Conservation (phyloP, 192 early-diverging fungal species). For the Coemansia sp. region DNA sequence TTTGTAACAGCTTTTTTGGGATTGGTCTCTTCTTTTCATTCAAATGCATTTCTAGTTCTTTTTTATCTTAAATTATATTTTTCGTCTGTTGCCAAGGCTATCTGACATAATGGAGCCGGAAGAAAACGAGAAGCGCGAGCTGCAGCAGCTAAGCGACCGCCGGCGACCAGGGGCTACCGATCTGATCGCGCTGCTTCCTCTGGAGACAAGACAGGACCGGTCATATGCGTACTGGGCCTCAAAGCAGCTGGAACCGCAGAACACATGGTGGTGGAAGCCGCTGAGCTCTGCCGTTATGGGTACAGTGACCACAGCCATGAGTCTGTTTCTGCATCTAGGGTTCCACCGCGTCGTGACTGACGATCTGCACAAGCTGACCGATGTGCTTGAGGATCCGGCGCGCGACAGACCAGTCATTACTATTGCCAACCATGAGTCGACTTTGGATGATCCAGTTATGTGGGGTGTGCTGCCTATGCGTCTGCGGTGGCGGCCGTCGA, state of each 20-base stretch:
- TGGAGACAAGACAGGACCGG: slow-evolving; percentile 33
- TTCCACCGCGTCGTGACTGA: slow-evolving; percentile 51
- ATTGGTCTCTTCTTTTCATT: neutral
- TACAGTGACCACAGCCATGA: slow-evolving; percentile 22
- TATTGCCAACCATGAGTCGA: slow-evolving; percentile 75
- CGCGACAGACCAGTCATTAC: slow-evolving; percentile 66
- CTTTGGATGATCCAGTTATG: slow-evolving; percentile 71
- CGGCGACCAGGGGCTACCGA: slow-evolving; percentile 7
- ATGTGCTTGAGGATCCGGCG: slow-evolving; percentile 55
- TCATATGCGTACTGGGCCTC: slow-evolving; percentile 49
- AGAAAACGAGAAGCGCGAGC: neutral
- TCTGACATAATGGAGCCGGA: neutral
- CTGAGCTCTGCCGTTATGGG: slow-evolving; percentile 39
- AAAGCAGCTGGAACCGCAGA: slow-evolving; percentile 26
- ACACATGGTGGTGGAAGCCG: slow-evolving; percentile 46
- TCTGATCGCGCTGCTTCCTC: slow-evolving; percentile 34
- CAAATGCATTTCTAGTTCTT: slow-evolving; percentile 6
- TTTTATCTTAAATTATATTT: neutral
- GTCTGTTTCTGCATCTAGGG: slow-evolving; percentile 20
- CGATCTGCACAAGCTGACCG: slow-evolving; percentile 63
- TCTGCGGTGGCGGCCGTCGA: slow-evolving; percentile 53
- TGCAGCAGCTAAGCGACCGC: slow-evolving; percentile 1
- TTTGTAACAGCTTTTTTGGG: neutral
- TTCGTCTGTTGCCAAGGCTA: neutral
- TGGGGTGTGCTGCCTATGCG: slow-evolving; percentile 71